phyloP scores from a whole-genome alignment of 2,329 filamentous ascomycete species.

The Macrophomina tecta region DNA sequence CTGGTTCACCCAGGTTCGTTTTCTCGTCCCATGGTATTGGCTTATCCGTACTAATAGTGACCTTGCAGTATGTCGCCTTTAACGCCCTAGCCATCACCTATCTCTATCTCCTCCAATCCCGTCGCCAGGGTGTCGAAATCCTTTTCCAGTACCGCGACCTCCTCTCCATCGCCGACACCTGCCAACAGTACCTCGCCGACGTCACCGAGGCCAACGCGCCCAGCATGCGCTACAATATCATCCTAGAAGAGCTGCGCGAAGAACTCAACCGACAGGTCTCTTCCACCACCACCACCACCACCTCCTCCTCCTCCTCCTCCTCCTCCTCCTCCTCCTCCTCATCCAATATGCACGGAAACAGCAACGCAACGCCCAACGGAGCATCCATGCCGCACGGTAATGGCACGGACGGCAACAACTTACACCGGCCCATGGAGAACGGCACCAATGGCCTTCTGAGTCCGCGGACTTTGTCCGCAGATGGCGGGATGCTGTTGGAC shows the following conservation, averaged over 20 bases:
- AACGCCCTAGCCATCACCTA: slow-evolving; percentile 57
- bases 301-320: background rate
- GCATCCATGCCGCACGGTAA: background rate
- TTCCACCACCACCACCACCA: background rate
- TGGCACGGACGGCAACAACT: background rate
- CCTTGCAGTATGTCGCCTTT: slow-evolving; percentile 53
- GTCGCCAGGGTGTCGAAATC: slow-evolving; percentile 3
- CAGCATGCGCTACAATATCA: slow-evolving; percentile 20
- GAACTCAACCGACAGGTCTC: slow-evolving; percentile 2
- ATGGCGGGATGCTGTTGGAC: background rate
- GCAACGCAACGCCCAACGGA: background rate
- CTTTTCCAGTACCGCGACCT: slow-evolving; percentile 32
- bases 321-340: background rate
- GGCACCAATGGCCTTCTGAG: background rate
- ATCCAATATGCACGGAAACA: background rate
- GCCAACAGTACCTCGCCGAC: slow-evolving; percentile 53
- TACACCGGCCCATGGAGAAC: background rate
- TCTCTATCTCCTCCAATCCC: slow-evolving; percentile 50
- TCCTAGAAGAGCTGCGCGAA: slow-evolving; percentile 24
- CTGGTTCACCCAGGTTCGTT: slow-evolving; percentile 50
- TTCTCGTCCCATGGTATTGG: too few species aligned
- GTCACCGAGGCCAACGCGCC: slow-evolving; percentile 35
- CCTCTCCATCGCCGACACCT: slow-evolving; percentile 52
- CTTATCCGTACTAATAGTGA: too few species aligned
- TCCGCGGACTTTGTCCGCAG: background rate